Evolutionary conservation across 2,329 filamentous ascomycete genomes (phyloP).

Genomic region (Boeremia exigua): DNA sequence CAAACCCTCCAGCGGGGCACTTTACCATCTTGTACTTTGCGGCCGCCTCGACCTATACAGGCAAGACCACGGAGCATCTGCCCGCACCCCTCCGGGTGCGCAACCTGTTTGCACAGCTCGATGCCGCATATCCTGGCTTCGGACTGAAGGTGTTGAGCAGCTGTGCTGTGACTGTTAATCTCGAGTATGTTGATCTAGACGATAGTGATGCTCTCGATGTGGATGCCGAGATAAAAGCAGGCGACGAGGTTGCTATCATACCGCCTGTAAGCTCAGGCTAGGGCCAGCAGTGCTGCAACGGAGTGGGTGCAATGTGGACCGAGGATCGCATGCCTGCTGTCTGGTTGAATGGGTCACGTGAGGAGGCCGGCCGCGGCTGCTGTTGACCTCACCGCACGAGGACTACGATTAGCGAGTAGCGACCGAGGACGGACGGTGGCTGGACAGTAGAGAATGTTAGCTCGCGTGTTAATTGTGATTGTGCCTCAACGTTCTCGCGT

Average conservation of each 20-base stretch:
- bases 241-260: constrained; percentile 86
- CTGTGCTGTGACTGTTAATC: constrained; percentile 79
- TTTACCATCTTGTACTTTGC: constrained; percentile 87
- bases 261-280: constrained; percentile 86
- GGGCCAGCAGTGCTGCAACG: constrained; percentile 24
- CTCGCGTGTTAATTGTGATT: no score
- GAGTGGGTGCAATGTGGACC: no score
- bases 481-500: no score
- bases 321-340: no score
- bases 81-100: constrained; percentile 69
- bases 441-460: no score
- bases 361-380: no score
- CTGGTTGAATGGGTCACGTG: no score
- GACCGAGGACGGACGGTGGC: no score
- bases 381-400: no score
- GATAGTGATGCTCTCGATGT: constrained; percentile 55
- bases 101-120: constrained; percentile 70
- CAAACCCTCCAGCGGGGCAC: constrained; percentile 64
- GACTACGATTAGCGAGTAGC: background rate
- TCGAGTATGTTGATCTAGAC: constrained; percentile 77
- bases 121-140: constrained; percentile 74
- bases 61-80: constrained; percentile 69
- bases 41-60: constrained; percentile 72
- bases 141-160: constrained; percentile 70
- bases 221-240: constrained; percentile 65